phyloP scores from a whole-genome alignment of 1,284 basidiomycete genomes.

The Nidula niveotomentosa region DNA sequence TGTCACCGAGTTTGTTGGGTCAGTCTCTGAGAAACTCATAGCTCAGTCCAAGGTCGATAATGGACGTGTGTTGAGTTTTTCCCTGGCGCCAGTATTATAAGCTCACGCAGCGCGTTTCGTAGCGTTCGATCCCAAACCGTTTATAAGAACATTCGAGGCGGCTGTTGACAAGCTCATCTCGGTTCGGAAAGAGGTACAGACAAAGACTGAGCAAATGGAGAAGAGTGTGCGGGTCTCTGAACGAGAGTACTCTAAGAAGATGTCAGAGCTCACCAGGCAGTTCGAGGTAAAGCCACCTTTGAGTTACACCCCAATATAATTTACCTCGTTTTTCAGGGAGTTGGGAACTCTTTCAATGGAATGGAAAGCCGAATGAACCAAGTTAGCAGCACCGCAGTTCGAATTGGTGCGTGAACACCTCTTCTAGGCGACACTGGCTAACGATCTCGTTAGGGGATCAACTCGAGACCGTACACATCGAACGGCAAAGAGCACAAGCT shows the following conservation, averaged over 20 bases:
- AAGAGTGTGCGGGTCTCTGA: constrained; percentile 90
- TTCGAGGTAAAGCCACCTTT: constrained; percentile 70
- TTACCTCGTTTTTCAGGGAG: constrained; percentile 49
- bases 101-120: constrained; percentile 3
- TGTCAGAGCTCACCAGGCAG: constrained; percentile 88
- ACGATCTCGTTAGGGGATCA: constrained; percentile 72
- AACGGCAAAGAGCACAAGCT: constrained; percentile 91
- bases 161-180: constrained; percentile 87
- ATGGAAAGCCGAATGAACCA: constrained; percentile 92
- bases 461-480: constrained; percentile 92
- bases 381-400: constrained; percentile 92
- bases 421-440: background rate
- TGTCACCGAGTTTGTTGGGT: constrained; percentile 86
- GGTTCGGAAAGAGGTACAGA: constrained; percentile 85
- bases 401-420: constrained; percentile 73
- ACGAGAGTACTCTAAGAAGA: constrained; percentile 91
- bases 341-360: constrained; percentile 78
- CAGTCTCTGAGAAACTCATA: constrained; percentile 86
- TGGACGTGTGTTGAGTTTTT: constrained; percentile 54
- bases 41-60: constrained; percentile 78
- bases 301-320: background rate
- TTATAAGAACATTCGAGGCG: constrained; percentile 89
- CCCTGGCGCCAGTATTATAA: background rate
- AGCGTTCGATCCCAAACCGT: constrained; percentile 95
- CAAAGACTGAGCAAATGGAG: constrained; percentile 89